Evolutionary conservation across 2,329 filamentous ascomycete genomes (phyloP).

Genomic region (Fusarium tuaranense): DNA sequence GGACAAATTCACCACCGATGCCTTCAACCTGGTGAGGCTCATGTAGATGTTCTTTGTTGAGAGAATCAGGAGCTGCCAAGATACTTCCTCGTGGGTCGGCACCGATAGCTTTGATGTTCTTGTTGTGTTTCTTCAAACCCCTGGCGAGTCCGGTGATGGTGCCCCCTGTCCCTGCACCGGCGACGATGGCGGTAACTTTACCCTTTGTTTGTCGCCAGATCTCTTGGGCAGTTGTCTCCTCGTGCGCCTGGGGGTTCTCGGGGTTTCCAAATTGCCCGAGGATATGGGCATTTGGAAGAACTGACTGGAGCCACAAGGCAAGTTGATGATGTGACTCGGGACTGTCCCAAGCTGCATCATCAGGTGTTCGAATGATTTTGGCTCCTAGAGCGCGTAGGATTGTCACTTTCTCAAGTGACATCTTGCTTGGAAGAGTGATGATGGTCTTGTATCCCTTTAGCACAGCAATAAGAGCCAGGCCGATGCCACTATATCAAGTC

Average conservation of each 20-base stretch:
- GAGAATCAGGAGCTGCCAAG: slow-evolving; percentile 81
- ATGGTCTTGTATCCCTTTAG: slow-evolving; percentile 98
- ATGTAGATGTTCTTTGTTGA: slow-evolving; percentile 81
- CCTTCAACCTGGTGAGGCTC: slow-evolving; percentile 95
- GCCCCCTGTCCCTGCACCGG: slow-evolving; percentile 92
- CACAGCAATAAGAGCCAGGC: slow-evolving; percentile 90
- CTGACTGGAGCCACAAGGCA: slow-evolving; percentile 80
- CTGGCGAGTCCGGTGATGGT: slow-evolving; percentile 90
- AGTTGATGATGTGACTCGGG: slow-evolving; percentile 95
- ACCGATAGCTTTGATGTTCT: slow-evolving; percentile 85
- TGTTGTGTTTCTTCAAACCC: slow-evolving; percentile 87
- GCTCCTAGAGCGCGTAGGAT: slow-evolving; percentile 92
- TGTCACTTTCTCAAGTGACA: slow-evolving; percentile 97
- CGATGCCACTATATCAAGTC: slow-evolving; percentile 73
- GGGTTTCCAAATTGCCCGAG: slow-evolving; percentile 92
- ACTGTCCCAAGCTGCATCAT: slow-evolving; percentile 90
- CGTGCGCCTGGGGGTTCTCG: slow-evolving; percentile 92
- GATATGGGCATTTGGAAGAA: slow-evolving; percentile 95
- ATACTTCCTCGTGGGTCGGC: slow-evolving; percentile 94
- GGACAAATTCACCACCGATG: slow-evolving; percentile 98
- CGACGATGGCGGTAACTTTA: slow-evolving; percentile 83
- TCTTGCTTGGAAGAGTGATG: slow-evolving; percentile 97
- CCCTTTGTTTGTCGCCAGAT: slow-evolving; percentile 91
- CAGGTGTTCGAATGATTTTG: slow-evolving; percentile 96
- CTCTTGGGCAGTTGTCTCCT: slow-evolving; percentile 85